Base-by-base conservation (phyloP, 768 basidiomycete species). In the Lactarius psammicola region DNA sequence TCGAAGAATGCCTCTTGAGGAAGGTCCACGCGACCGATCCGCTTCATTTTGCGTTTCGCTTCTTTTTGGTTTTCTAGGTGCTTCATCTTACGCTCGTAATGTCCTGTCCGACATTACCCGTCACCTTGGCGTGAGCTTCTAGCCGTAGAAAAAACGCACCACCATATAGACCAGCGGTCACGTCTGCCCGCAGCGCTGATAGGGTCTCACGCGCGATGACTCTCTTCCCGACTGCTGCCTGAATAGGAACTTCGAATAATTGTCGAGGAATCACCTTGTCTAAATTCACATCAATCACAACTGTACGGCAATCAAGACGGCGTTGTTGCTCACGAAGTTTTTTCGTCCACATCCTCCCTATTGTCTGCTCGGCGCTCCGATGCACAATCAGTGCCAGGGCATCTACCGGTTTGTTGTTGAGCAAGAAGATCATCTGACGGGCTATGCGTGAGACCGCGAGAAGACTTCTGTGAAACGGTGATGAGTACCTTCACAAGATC, bases 1-100 rank as follows among this genome's bases (percentile, higher is more conserved):
- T 92, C 86, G 76, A 91, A 97, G 83, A 99, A 98, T 1, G 95
- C 96, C 72, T 95, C 94, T 72, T 97, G 94, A 34, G 95, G 95
- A 49, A 99, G 84, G 67, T 94, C 88, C 59, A 98, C 92, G 63
- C 81, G 87, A 40, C 95, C 94, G 60, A 96, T 81, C 67, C 86
- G 85, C 78, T 96, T 98, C 84, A 98, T 89, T 66, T 83, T 82
- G 59, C 87, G 85, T 77, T 98, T 98, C 49, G 93, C 88, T 75
- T 93, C 94, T 77, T 97, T 97, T 76, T 99, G 96, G 72, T 90
- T 90, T 71, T 90, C 85, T 15, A 92, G 80, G 71, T 90, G 88
- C 76, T 91, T 90, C 82, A 94, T 84, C 75, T 97, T 98, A 64
- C 96, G 90, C 74, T 96, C 94, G 69, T 93, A 92, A 74, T 97